Base-by-base conservation (phyloP, 1,284 basidiomycete genomes). In the Testicularia cyperi region DNA sequence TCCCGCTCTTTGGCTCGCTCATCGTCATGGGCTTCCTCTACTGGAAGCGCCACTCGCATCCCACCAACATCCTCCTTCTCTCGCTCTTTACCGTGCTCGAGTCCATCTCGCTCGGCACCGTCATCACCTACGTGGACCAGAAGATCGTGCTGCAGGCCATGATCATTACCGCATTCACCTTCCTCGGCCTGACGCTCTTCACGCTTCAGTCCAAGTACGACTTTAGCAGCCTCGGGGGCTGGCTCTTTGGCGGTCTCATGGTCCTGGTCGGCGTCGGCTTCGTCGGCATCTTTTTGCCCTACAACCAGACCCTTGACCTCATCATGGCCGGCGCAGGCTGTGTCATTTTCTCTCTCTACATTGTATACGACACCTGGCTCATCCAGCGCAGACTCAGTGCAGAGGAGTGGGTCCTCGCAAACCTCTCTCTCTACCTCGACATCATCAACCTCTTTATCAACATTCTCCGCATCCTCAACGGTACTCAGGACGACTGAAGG, bases 11-110 rank as follows among this genome's bases (percentile, higher is more conserved):
- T 60, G 86, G 84, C 21, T 85, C 87, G 15, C 77, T 92, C 29
- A 76, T 88, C 69, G 86, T 85, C 56, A 83, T 92, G 32, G 85
- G 85, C 4, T 77, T 88, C 32, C 80, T 90, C 13, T 91, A 84
- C 80, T 90, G 87, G 86, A 90, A 92, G 78, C 85, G 90, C 53
- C 88, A 90, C 78, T 84, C 82, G 72, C 85, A 88, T 74, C 89
- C 90, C 13, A 79, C 83, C 76, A 94, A 94, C 78, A 81, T 91
- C 40, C 79, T 87, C 38, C 80, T 92, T 13, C 81, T 94, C 27
- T 82, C 83, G 19, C 82, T 84, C 0, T 72, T 71, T 32, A 74
- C 69, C 14, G 22, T 62, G 4, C 46, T 74, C 27, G 73, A 74
- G 28, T 55, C 63, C 2, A 25, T 73, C 36, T 53, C 86, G 1